phyloP scores from a whole-genome alignment of 768 basidiomycete species.

The Boletus subcaerulescens region DNA sequence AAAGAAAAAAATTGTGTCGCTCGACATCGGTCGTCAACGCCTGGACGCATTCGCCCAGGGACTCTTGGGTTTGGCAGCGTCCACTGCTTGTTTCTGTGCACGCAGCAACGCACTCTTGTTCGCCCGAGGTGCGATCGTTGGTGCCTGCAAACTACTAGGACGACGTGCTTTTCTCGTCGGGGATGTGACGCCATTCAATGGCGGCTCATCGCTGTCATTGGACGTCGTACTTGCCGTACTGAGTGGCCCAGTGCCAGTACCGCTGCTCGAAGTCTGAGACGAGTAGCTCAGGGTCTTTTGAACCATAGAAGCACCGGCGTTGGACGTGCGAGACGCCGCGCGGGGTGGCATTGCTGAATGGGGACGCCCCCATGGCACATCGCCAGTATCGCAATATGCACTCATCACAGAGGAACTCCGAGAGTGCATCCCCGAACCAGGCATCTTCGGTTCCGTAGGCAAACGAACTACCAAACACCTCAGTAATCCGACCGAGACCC shows the following conservation, averaged over 20 bases:
- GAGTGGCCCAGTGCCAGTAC: constrained; percentile 25
- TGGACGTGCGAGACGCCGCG: constrained; percentile 41
- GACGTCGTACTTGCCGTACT: constrained; percentile 26
- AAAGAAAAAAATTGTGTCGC: not conserved
- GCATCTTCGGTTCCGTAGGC: constrained; percentile 40
- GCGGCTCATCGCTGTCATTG: constrained; percentile 23
- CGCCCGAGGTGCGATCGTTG: constrained; percentile 62
- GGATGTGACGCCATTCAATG: constrained; percentile 10
- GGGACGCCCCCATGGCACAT: constrained; percentile 13
- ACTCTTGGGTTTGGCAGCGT: constrained; percentile 32
- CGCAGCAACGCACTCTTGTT: constrained; percentile 75
- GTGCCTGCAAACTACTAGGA: constrained; percentile 54
- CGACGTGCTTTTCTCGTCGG: constrained; percentile 41
- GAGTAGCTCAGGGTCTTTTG: constrained; percentile 22
- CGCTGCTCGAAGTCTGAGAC: constrained; percentile 26
- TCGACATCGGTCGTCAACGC: constrained; percentile 13
- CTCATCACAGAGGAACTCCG: constrained; percentile 43
- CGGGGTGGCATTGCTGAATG: constrained; percentile 33
- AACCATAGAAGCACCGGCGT: constrained; percentile 9
- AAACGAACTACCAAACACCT: constrained; percentile 42
- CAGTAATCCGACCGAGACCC: not conserved
- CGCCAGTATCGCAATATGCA: constrained; percentile 22
- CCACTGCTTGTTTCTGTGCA: constrained; percentile 56
- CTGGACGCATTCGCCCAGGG: constrained; percentile 31
- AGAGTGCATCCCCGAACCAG: constrained; percentile 35